Base-by-base conservation (phyloP, 1,284 basidiomycete species). In the Ceraceosorus guamensis region DNA sequence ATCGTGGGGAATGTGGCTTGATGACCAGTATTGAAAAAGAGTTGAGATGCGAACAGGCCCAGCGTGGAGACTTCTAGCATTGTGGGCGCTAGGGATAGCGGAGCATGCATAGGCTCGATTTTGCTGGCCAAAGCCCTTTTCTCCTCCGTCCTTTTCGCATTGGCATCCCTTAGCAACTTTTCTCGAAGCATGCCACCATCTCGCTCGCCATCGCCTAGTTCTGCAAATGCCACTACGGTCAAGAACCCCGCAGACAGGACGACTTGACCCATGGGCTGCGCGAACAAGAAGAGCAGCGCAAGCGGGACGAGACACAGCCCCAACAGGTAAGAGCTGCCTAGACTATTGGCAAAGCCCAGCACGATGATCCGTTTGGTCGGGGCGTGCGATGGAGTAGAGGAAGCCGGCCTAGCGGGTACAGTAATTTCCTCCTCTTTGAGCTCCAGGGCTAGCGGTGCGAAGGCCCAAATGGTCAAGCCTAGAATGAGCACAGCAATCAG, bases 21-120 rank as follows among this genome's bases (percentile, higher is more conserved):
- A 73, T 98, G 93, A 1, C 93, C 93, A 0, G 92, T 95, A 0
- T 83, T 80, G 75, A 88, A 90, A 82, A 93, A 97, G 6, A 83
- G 77, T 54, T 88, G 81, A 52, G 60, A 59, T 16, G 57, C 58
- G 2, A 71, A 45, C 8, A 75, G 61, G n/a, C 53, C 55, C 6
- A 72, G n/a, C 0, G 56, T 57, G 2, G 46, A 43, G 6, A 58
- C 52, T 44, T 73, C 71, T 6, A 62, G 34, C 1, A 60, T 44
- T 3, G 48, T 46, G 6, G 65, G 61, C 47, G 50, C 18, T 35
- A 50, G 14, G 44, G 37, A 10, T 6, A 14, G 34, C 5, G 52
- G 18, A 11, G 49, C 24, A 32, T 10, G n/a, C 11, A 30, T 14
- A n/a, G 30, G 10, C 8, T 6, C 45, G n/a, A 1, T 44, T 35